Percentiles rank a stretch among this genome's conserved stretches.
Conservation (phyloP, 2,329 filamentous ascomycete species). For the Bipolaris oryzae region DNA sequence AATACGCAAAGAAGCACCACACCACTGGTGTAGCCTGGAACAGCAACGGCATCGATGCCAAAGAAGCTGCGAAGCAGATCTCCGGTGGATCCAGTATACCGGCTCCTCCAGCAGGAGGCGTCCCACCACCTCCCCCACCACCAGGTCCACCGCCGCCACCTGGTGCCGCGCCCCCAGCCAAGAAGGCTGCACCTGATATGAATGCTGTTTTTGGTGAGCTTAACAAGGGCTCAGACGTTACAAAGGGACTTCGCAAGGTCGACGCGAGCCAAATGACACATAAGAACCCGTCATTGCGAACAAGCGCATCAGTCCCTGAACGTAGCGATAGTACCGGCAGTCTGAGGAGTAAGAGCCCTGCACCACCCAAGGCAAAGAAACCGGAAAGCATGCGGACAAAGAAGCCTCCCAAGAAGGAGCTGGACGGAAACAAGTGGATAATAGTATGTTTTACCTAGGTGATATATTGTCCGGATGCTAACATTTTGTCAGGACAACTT, state of each 20-base stretch:
- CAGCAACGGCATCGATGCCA: slow-evolving; percentile 71
- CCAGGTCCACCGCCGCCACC: slow-evolving; percentile 50
- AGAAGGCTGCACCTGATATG: slow-evolving; percentile 65
- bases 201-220: slow-evolving; percentile 89
- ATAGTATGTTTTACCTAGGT: slow-evolving; percentile 59
- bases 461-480: background rate
- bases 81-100: slow-evolving; percentile 65
- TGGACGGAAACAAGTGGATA: slow-evolving; percentile 82
- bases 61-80: slow-evolving; percentile 67
- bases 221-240: slow-evolving; percentile 88
- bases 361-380: slow-evolving; percentile 72
- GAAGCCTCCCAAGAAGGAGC: slow-evolving; percentile 56
- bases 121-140: slow-evolving; percentile 70
- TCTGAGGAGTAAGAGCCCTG: slow-evolving; percentile 76
- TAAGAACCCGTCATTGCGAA: slow-evolving; percentile 89
- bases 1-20: slow-evolving; percentile 86
- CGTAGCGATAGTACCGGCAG: slow-evolving; percentile 58
- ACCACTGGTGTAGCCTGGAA: slow-evolving; percentile 86
- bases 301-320: slow-evolving; percentile 70
- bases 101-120: slow-evolving; percentile 64
- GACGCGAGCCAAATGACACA: slow-evolving; percentile 97
- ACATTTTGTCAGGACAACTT: slow-evolving; percentile 72
- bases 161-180: slow-evolving; percentile 57
- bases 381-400: slow-evolving; percentile 57
- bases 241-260: slow-evolving; percentile 87